Percentiles rank a stretch among this genome's conserved stretches.
These are phyloP conservation scores for Ustilago hordei DNA, from an alignment of 1,284 basidiomycete genomes.

Conservation along the genomic window DNA sequence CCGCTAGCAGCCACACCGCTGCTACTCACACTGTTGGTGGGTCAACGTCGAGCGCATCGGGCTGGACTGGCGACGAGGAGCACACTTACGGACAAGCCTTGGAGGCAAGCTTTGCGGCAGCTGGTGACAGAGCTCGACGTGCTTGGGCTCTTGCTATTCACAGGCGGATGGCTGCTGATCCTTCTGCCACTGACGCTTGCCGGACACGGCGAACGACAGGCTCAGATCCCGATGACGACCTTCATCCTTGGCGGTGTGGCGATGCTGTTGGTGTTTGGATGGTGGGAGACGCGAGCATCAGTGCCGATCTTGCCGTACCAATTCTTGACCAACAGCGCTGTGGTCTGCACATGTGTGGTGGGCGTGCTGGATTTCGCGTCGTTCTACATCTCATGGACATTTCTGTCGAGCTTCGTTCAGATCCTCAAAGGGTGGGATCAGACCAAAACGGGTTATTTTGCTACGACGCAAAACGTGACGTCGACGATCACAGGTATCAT, in stretches of 20 bases:
- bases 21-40: slow-evolving; percentile 61
- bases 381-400: slow-evolving; percentile 70
- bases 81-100: slow-evolving; percentile 37
- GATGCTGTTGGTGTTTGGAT: slow-evolving; percentile 71
- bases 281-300: slow-evolving; percentile 71
- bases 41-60: slow-evolving; percentile 56
- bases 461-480: slow-evolving; percentile 73
- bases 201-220: slow-evolving; percentile 51
- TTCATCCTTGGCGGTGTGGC: slow-evolving; percentile 69
- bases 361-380: slow-evolving; percentile 70
- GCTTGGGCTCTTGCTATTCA: slow-evolving; percentile 78
- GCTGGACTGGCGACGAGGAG: slow-evolving; percentile 47
- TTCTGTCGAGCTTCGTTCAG: slow-evolving; percentile 66
- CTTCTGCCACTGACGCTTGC: slow-evolving; percentile 78
- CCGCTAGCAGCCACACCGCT: slow-evolving; percentile 64
- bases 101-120: slow-evolving; percentile 37
- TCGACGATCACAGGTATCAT: slow-evolving; percentile 77
- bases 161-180: slow-evolving; percentile 74
- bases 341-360: slow-evolving; percentile 68
- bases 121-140: slow-evolving; percentile 75
- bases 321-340: slow-evolving; percentile 67
- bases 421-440: slow-evolving; percentile 67
- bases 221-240: slow-evolving; percentile 24
- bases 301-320: slow-evolving; percentile 72
- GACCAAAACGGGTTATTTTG: slow-evolving; percentile 66